Evolutionary conservation across 73 alveolate genomes (phyloP).

Genomic region (Tetrahymena thermophila): DNA sequence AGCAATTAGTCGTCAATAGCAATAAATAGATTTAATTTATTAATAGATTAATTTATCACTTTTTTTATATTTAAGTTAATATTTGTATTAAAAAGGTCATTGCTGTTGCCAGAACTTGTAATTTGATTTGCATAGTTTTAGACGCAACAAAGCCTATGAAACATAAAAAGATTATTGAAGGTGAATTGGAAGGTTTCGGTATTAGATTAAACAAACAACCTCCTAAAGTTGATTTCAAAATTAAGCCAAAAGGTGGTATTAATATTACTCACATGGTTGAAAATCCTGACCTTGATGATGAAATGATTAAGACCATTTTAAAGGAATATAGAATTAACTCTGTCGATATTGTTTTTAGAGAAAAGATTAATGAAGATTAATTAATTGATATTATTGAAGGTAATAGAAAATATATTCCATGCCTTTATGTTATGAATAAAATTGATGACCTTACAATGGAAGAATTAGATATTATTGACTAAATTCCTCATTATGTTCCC

Average conservation of each 20-base stretch:
- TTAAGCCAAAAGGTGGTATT: slow-evolving; percentile 92
- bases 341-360: slow-evolving; percentile 83
- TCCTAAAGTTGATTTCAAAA: slow-evolving; percentile 88
- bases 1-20: no score
- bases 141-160: slow-evolving; percentile 96
- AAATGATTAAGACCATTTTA: slow-evolving; percentile 62
- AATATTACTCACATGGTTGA: slow-evolving; percentile 66
- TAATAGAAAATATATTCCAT: slow-evolving; percentile 95
- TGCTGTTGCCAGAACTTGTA: slow-evolving; percentile 98
- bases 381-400: slow-evolving; percentile 98
- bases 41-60: no score
- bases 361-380: slow-evolving; percentile 93
- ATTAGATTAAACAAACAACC: slow-evolving; percentile 88
- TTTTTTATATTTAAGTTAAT: neutral
- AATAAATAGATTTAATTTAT: no score
- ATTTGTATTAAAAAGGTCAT: slow-evolving; percentile 58
- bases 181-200: slow-evolving; percentile 99
- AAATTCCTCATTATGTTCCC: slow-evolving; percentile 96
- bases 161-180: slow-evolving; percentile 94
- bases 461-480: slow-evolving; percentile 58
- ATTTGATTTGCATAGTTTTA: slow-evolving; percentile 91
- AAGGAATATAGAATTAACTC: slow-evolving; percentile 88
- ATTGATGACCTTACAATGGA: slow-evolving; percentile 91
- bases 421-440: slow-evolving; percentile 93
- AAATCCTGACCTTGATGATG: slow-evolving; percentile 77